Conservation (phyloP, 768 basidiomycete genomes). For the Gelatoporia subvermispora region DNA sequence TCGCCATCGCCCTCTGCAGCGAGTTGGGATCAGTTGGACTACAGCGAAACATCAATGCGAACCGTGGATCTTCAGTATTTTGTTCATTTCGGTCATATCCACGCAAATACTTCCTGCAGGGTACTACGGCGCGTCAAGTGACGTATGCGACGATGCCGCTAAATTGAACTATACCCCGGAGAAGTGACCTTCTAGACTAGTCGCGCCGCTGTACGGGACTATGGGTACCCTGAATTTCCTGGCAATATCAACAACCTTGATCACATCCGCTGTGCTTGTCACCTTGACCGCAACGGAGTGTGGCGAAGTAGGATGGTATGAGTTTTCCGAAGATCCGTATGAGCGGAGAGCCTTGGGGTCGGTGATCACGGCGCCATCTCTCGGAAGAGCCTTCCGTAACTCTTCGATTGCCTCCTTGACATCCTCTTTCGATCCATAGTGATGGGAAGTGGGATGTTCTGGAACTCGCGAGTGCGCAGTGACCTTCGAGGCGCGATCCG, state of each 20-base stretch:
- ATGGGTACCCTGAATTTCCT: conserved; percentile 71
- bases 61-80: conserved; percentile 56
- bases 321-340: conserved; percentile 66
- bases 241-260: conserved; percentile 73
- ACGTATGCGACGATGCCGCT: conserved; percentile 1
- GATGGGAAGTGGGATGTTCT: conserved; percentile 1
- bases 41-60: not conserved
- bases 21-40: not conserved
- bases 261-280: conserved; percentile 73
- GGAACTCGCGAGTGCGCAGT: conserved; percentile 1
- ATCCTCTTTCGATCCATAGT: conserved; percentile 46
- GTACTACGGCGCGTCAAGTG: conserved; percentile 1
- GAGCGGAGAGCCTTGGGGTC: conserved; percentile 44
- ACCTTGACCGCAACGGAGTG: conserved; percentile 49
- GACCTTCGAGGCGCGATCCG: conserved; percentile 4
- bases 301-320: conserved; percentile 49
- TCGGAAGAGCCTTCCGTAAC: conserved; percentile 42
- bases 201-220: conserved; percentile 79
- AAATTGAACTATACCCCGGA: conserved; percentile 48
- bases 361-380: conserved; percentile 44
- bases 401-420: conserved; percentile 49
- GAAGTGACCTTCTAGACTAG: conserved; percentile 77
- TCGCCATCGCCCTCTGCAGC: conserved; percentile 63
- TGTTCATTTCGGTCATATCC: conserved; percentile 64
- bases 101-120: conserved; percentile 54